These are phyloP conservation scores for Sclerotiophoma versabilis DNA, from an alignment of 2,329 filamentous ascomycete genomes.

Conservation along the genomic window DNA sequence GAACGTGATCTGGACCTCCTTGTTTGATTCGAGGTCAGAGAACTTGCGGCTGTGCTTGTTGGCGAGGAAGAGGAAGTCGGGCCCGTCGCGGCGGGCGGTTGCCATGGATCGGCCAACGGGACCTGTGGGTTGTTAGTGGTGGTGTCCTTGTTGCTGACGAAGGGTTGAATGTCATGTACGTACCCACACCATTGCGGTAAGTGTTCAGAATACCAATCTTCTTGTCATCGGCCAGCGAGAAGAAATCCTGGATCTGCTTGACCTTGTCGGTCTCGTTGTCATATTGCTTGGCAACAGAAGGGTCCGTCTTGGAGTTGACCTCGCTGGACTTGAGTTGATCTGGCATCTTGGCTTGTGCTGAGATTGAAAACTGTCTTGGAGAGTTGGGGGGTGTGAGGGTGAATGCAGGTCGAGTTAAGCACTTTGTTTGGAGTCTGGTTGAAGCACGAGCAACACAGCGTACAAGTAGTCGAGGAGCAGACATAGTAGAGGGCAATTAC, in stretches of 20 bases:
- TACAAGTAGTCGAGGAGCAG: slow-evolving; percentile 26
- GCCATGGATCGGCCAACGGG: slow-evolving; percentile 58
- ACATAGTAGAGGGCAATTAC: slow-evolving; percentile 22
- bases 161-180: slow-evolving; percentile 12
- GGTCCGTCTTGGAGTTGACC: slow-evolving; percentile 54
- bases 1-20: slow-evolving; percentile 55
- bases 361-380: slow-evolving; percentile 28
- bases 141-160: neutral
- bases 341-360: slow-evolving; percentile 52
- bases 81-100: slow-evolving; percentile 62
- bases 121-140: slow-evolving; percentile 26
- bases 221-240: slow-evolving; percentile 54
- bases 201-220: slow-evolving; percentile 56
- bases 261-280: slow-evolving; percentile 53
- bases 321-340: slow-evolving; percentile 51
- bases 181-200: slow-evolving; percentile 51
- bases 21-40: slow-evolving; percentile 53
- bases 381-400: neutral
- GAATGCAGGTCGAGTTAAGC: slow-evolving; percentile 8
- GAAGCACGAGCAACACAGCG: slow-evolving; percentile 14
- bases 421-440: neutral
- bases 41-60: slow-evolving; percentile 59
- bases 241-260: slow-evolving; percentile 58
- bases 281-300: slow-evolving; percentile 58
- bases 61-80: slow-evolving; percentile 60